Conservation (phyloP, 2,329 filamentous ascomycete species). For the Dactylellina cionopaga region DNA sequence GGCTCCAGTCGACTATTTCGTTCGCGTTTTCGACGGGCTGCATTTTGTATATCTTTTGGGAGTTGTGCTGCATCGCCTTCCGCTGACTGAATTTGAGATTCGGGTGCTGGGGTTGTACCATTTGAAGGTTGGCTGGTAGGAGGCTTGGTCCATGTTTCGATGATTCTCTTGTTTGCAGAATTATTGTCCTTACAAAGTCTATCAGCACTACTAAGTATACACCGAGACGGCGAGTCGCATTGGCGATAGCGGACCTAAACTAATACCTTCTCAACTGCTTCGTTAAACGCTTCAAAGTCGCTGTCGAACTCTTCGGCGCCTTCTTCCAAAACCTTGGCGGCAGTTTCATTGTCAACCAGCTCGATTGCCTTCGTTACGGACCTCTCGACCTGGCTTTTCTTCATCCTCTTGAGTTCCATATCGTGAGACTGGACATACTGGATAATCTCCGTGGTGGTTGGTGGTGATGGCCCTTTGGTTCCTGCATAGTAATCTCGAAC, state of each 20-base stretch:
- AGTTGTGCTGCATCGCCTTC: constrained; percentile 48
- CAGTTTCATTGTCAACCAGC: constrained; percentile 35
- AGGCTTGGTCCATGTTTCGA: constrained; percentile 66
- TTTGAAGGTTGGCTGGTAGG: constrained; percentile 56
- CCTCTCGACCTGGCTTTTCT: constrained; percentile 83
- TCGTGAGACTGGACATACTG: constrained; percentile 71
- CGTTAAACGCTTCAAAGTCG: constrained; percentile 61
- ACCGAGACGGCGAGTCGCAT: too few species aligned
- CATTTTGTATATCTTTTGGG: constrained; percentile 50
- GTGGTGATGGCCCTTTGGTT: background rate
- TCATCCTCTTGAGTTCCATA: constrained; percentile 73
- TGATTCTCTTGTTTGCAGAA: constrained; percentile 73
- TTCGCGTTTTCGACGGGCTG: constrained; percentile 54
- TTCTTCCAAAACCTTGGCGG: constrained; percentile 13
- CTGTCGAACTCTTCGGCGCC: constrained; percentile 62
- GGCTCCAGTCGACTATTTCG: constrained; percentile 57
- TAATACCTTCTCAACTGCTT: constrained; percentile 64
- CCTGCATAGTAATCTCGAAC: constrained; percentile 52
- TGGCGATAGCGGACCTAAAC: too few species aligned
- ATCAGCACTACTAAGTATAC: too few species aligned
- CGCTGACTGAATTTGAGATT: constrained; percentile 39
- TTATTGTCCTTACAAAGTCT: constrained; percentile 64
- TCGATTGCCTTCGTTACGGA: constrained; percentile 46
- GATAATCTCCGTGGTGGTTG: constrained; percentile 71
- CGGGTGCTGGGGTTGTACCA: constrained; percentile 56